Evolutionary conservation across 2,329 filamentous ascomycete genomes (phyloP), one percentile per base, ranked within the genome.

Genomic region (Davidsoniella virescens): DNA sequence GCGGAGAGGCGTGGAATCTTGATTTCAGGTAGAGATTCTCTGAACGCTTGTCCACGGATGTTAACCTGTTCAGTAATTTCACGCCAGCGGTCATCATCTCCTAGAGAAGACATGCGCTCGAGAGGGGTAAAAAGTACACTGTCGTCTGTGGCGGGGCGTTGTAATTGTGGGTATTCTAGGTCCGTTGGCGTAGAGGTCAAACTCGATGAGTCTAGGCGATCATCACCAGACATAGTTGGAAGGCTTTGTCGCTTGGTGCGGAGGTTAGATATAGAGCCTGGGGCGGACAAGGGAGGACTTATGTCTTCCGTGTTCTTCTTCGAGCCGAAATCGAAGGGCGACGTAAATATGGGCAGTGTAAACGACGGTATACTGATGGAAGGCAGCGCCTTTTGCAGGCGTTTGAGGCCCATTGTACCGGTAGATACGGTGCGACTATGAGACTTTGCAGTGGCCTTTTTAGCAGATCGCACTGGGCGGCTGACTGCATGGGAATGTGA

Each of bases 21-120:
- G 39, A 73, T 67, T 58, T 94, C 87, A 60, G 87, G 80, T 54
- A 85, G 77, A 60, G 83, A 93, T 61, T 95, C 88, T 60, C 80
- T 84, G 61, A 96, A 84, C 4, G 90, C 90, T 66, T 94, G 94
- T 60, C 92, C 72, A 40, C 90, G 76, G 57, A 84, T 87, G 59
- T 95, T 96, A 56, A 90, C 82, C 68, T 92, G 85, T 54, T 86
- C 83, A 41, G 80, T 77, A 10, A 94, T 78, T 62, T 92, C 72
- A 46, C 83, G 76, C 62, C 92, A 96, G 42, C 81, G 75, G 38
- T 78, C 77, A 58, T 90, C 85, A 60, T 95, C 86, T 2, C 88
- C 88, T 0, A 93, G 71, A 0, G 87, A 93, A 0, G 87, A 92
- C 1, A 83, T 80, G 23, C 80, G 73, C 0, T 88, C 94, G 2